phyloP scores from a whole-genome alignment of 1,284 basidiomycete species.

The Cerioporus squamosus region DNA sequence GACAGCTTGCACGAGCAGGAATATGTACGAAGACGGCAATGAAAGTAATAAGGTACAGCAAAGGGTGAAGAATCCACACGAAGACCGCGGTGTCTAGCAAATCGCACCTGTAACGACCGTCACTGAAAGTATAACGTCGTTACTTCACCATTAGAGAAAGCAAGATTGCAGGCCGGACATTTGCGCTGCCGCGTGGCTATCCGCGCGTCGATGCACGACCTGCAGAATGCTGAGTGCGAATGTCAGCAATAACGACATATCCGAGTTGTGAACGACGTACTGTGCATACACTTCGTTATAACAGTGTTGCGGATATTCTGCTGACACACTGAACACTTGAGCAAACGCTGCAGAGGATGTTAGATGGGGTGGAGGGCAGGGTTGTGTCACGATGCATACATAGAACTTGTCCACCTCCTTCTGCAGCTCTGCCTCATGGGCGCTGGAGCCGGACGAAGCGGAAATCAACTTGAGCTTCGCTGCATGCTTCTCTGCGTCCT shows the following conservation, averaged over 20 bases:
- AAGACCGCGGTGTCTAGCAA: constrained; percentile 3
- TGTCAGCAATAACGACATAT: not conserved
- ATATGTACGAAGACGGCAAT: constrained; percentile 11
- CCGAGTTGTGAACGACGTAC: constrained; percentile 48
- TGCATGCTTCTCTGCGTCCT: constrained; percentile 55
- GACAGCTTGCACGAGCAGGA: not conserved
- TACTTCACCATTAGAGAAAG: constrained; percentile 89
- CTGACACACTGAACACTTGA: constrained; percentile 93
- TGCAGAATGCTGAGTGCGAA: constrained; percentile 78
- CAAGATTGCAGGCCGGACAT: constrained; percentile 89
- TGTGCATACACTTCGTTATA: constrained; percentile 94
- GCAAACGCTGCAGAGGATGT: constrained; percentile 62
- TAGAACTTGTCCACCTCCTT: constrained; percentile 66
- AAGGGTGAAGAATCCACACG: constrained; percentile 17
- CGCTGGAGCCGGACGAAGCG: constrained; percentile 30
- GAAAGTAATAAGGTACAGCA: constrained; percentile 29
- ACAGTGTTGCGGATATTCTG: constrained; percentile 85
- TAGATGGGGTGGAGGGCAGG: not conserved
- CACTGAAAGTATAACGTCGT: constrained; percentile 86
- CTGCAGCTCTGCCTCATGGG: constrained; percentile 47
- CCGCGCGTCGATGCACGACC: constrained; percentile 85
- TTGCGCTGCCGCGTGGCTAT: constrained; percentile 93
- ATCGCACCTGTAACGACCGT: constrained; percentile 16
- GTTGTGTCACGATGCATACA: constrained; percentile 45
- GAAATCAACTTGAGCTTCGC: constrained; percentile 48